These are phyloP conservation scores for Cladobotryum protrusum DNA, from an alignment of 2,329 filamentous ascomycete genomes.

Conservation along the genomic window DNA sequence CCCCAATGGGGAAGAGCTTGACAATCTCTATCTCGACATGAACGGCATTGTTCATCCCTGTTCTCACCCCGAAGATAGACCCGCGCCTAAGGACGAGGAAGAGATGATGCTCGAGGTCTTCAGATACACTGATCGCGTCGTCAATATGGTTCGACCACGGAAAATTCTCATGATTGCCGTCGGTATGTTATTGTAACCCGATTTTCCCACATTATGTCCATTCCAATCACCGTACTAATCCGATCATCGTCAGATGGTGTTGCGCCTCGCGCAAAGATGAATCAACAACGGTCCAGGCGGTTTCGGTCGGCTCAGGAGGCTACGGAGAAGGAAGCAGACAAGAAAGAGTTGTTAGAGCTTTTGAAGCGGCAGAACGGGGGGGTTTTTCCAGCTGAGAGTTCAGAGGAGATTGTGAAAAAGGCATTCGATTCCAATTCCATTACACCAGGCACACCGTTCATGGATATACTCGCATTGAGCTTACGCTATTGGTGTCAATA, in stretches of 20 bases:
- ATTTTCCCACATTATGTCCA: not conserved
- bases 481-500: constrained; percentile 96
- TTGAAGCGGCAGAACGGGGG: constrained; percentile 72
- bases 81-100: constrained; percentile 86
- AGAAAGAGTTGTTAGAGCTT: constrained; percentile 78
- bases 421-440: constrained; percentile 87
- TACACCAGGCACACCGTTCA: constrained; percentile 95
- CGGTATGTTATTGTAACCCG: constrained; percentile 47
- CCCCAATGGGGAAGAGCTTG: constrained; percentile 95
- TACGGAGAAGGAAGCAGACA: constrained; percentile 87
- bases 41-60: constrained; percentile 99
- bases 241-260: constrained; percentile 67
- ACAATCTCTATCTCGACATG: constrained; percentile 98
- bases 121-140: constrained; percentile 95
- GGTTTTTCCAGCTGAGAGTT: constrained; percentile 52
- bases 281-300: constrained; percentile 92
- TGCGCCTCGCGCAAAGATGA: constrained; percentile 98
- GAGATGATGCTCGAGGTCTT: constrained; percentile 99
- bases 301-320: constrained; percentile 94
- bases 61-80: constrained; percentile 90
- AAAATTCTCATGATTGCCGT: constrained; percentile 98
- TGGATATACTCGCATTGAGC: constrained; percentile 88
- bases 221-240: not conserved
- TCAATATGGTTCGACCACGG: constrained; percentile 96
- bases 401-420: constrained; percentile 67